phyloP scores from a whole-genome alignment of 495 filamentous ascomycete genomes.

The Tuber microsphaerosporum region DNA sequence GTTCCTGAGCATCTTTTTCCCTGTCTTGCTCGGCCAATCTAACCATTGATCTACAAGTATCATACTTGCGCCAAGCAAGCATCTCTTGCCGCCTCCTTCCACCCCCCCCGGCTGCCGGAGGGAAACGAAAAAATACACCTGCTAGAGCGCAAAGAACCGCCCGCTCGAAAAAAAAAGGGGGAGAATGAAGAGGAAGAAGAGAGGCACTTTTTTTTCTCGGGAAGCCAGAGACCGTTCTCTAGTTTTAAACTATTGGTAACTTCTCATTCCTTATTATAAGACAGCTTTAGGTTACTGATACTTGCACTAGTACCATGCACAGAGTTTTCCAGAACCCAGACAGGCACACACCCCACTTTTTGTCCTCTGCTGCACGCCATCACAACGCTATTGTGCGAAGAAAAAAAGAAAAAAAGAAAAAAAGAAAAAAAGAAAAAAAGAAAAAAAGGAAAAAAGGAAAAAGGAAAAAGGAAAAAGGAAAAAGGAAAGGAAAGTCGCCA shows the following conservation, averaged over 20 bases:
- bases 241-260: background rate
- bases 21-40: background rate
- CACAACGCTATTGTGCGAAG: background rate
- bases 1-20: slow-evolving; percentile 32
- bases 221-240: background rate
- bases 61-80: background rate
- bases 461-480: background rate
- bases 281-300: background rate
- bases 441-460: background rate
- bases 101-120: too few relatives aligned
- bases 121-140: too few relatives aligned
- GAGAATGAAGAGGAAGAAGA: background rate
- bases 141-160: too few relatives aligned
- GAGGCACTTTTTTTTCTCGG: background rate
- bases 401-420: background rate
- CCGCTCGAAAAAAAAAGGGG: background rate
- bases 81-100: too few relatives aligned
- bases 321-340: background rate
- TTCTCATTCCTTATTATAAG: background rate
- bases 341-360: background rate
- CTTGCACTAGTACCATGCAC: background rate
- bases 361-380: background rate
- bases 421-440: background rate
- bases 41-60: background rate
- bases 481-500: background rate